These are phyloP conservation scores for Hapsidospora chrysogenum DNA, from an alignment of 495 filamentous ascomycete species.

Conservation along the genomic window DNA sequence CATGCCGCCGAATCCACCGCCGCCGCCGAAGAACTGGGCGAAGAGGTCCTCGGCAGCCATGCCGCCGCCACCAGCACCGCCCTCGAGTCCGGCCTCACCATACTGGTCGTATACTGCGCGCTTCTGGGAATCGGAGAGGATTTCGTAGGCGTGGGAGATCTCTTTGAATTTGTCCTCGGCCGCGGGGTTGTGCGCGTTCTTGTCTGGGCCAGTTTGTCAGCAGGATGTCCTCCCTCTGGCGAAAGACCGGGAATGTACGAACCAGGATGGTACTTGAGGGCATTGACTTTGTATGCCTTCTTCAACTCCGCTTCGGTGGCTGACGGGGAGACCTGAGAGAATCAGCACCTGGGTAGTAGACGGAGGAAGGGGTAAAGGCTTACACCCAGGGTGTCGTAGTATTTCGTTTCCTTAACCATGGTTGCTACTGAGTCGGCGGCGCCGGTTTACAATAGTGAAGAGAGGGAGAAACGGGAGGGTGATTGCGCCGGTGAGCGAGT, in stretches of 20 bases:
- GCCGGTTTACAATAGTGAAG: too few species aligned
- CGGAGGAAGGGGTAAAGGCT: conserved; percentile 19
- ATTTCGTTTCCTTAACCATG: conserved; percentile 85
- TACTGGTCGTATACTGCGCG: conserved; percentile 87
- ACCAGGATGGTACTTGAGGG: conserved; percentile 86
- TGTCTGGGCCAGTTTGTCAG: conserved; percentile 43
- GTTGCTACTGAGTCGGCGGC: too few species aligned
- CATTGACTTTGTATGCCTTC: conserved; percentile 80
- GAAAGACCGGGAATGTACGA: conserved; percentile 12
- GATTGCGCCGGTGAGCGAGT: too few species aligned
- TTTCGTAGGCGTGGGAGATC: conserved; percentile 85
- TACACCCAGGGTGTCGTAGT: conserved; percentile 79
- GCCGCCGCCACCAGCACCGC: conserved; percentile 63
- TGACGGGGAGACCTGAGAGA: conserved; percentile 47
- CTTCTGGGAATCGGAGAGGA: conserved; percentile 82
- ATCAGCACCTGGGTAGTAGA: background rate
- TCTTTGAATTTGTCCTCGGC: conserved; percentile 98
- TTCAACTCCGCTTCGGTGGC: conserved; percentile 67
- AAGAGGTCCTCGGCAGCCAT: conserved; percentile 97
- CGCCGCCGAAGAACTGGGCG: conserved; percentile 80
- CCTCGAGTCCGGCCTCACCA: conserved; percentile 89
- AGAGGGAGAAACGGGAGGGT: too few species aligned
- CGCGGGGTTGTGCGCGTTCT: conserved; percentile 85
- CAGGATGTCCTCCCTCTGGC: background rate
- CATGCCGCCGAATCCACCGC: conserved; percentile 56